Percentiles rank a stretch among this genome's conserved stretches.
phyloP scores from a whole-genome alignment of 345 rosid genomes.

The Camelina hispida region DNA sequence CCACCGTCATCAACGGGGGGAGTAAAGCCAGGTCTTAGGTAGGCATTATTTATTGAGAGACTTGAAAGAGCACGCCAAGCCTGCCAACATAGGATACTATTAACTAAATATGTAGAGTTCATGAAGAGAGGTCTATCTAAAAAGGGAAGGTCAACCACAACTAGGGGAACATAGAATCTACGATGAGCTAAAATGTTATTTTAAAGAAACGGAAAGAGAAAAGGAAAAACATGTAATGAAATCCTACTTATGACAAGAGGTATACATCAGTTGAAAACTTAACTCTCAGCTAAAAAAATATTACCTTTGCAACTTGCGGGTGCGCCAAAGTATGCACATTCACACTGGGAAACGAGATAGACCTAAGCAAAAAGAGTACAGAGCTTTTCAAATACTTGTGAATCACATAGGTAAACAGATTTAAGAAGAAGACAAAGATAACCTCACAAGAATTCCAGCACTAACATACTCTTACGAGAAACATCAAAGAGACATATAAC shows the following conservation, averaged over 20 bases:
- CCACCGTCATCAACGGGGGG: constrained; percentile 50
- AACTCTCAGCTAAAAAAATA: not conserved
- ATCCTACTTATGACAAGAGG: constrained; percentile 17
- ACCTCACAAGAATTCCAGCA: constrained; percentile 8
- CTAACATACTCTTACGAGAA: not conserved
- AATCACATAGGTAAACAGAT: constrained; percentile 25
- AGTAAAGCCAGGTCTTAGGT: constrained; percentile 76
- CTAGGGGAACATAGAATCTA: constrained; percentile 15
- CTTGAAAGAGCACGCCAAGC: constrained; percentile 87
- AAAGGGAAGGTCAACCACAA: not conserved
- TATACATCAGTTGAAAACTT: not conserved
- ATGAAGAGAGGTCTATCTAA: constrained; percentile 2
- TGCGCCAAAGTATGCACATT: constrained; percentile 53
- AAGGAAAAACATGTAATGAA: constrained; percentile 3
- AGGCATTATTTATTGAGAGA: constrained; percentile 60
- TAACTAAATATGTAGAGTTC: constrained; percentile 15
- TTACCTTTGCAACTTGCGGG: constrained; percentile 74
- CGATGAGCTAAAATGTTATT: constrained; percentile 1
- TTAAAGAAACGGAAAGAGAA: constrained; percentile 9
- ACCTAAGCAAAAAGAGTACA: constrained; percentile 49
- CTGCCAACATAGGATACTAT: constrained; percentile 50
- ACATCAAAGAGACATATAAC: not conserved
- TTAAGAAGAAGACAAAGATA: constrained; percentile 3
- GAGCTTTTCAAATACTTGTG: constrained; percentile 14
- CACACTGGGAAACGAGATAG: constrained; percentile 51